These are phyloP conservation scores for Verticillium nonalfalfae DNA, from an alignment of 2,329 filamentous ascomycete species.

Conservation along the genomic window DNA sequence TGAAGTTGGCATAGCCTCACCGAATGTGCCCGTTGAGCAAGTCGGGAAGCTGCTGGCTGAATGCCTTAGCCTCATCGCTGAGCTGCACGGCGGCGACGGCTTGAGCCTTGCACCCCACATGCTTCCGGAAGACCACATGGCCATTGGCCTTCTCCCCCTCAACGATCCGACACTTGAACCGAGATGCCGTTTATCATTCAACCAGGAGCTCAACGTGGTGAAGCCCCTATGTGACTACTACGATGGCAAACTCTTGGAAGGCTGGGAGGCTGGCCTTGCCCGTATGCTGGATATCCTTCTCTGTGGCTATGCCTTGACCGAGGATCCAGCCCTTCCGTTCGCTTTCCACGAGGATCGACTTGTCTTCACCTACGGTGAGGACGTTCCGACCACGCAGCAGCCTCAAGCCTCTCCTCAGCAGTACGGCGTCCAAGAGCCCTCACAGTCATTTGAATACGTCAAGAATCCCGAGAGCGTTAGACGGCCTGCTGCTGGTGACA, in stretches of 20 bases:
- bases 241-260: slow-evolving; percentile 1
- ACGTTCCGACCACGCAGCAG: not conserved
- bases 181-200: slow-evolving; percentile 30
- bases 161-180: slow-evolving; percentile 28
- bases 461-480: not conserved
- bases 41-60: slow-evolving; percentile 40
- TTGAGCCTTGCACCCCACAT: slow-evolving; percentile 39
- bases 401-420: not conserved
- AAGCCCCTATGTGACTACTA: slow-evolving; percentile 35
- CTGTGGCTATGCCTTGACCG: slow-evolving; percentile 40
- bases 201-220: slow-evolving; percentile 20
- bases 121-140: slow-evolving; percentile 43
- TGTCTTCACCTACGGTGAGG: not conserved
- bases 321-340: slow-evolving; percentile 33
- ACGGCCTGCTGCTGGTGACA: not conserved
- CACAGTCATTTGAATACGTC: not conserved
- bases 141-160: slow-evolving; percentile 36
- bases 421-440: not conserved
- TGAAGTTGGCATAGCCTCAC: slow-evolving; percentile 29
- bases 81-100: slow-evolving; percentile 31
- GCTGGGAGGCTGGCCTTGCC: slow-evolving; percentile 20
- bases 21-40: slow-evolving; percentile 16
- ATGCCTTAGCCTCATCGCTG: slow-evolving; percentile 41
- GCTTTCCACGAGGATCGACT: not conserved
- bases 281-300: slow-evolving; percentile 42